phyloP scores from a whole-genome alignment of 2,329 filamentous ascomycete species.

The Penicillium brasilianum region DNA sequence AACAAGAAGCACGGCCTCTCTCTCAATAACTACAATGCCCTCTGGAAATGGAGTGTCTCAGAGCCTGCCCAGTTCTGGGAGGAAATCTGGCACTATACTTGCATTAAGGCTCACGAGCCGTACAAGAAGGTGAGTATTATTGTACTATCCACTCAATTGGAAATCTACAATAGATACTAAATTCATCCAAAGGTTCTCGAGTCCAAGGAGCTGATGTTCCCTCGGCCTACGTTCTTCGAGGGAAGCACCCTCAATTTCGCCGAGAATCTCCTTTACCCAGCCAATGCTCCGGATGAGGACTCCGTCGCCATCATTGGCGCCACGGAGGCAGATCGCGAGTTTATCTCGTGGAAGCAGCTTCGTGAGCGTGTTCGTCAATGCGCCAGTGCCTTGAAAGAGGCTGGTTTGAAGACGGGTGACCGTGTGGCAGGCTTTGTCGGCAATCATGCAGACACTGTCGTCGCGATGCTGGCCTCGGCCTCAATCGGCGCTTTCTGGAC shows the following conservation, averaged over 20 bases:
- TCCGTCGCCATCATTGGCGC: conserved; percentile 76
- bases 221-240: conserved; percentile 83
- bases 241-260: conserved; percentile 86
- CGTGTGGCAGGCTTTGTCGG: conserved; percentile 77
- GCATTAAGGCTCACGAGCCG: conserved; percentile 69
- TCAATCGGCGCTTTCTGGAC: conserved; percentile 91
- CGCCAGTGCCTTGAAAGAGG: conserved; percentile 69
- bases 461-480: conserved; percentile 84
- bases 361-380: conserved; percentile 77
- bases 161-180: conserved; percentile 1
- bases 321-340: conserved; percentile 72
- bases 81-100: conserved; percentile 81
- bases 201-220: conserved; percentile 73
- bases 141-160: background rate
- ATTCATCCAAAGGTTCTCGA: conserved; percentile 65
- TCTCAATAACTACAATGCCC: conserved; percentile 70
- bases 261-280: conserved; percentile 88
- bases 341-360: conserved; percentile 77
- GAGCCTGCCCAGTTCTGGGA: conserved; percentile 80
- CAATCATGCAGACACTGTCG: conserved; percentile 84
- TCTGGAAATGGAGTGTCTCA: conserved; percentile 84
- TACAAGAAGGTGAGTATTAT: conserved; percentile 50
- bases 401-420: conserved; percentile 67
- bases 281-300: conserved; percentile 60
- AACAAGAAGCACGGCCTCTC: conserved; percentile 69